Evolutionary conservation across 2,329 filamentous ascomycete genomes (phyloP).

Genomic region (Aspergillus puulaauensis): DNA sequence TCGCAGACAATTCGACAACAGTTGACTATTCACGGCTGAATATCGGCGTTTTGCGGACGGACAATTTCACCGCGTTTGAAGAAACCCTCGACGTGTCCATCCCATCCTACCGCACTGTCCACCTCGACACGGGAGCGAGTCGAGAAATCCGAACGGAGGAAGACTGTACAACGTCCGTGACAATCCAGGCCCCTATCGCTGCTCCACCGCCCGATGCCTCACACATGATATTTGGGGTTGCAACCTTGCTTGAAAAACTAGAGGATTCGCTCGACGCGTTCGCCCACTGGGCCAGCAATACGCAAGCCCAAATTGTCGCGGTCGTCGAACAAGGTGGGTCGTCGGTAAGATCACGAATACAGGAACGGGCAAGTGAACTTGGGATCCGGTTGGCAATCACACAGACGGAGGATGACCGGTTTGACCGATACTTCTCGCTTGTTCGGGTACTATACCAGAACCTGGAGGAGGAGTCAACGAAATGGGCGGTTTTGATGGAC

Average conservation of each 20-base stretch:
- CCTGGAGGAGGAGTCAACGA: slow-evolving; percentile 34
- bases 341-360: slow-evolving; percentile 16
- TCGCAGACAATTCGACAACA: slow-evolving; percentile 13
- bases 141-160: slow-evolving; percentile 15
- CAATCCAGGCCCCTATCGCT: slow-evolving; percentile 18
- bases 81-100: slow-evolving; percentile 13
- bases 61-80: slow-evolving; percentile 18
- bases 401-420: slow-evolving; percentile 19
- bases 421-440: slow-evolving; percentile 55
- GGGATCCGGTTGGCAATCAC: slow-evolving; percentile 39
- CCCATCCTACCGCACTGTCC: slow-evolving; percentile 18
- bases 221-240: slow-evolving; percentile 55
- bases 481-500: slow-evolving; percentile 57
- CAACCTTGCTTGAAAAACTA: slow-evolving; percentile 51
- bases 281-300: slow-evolving; percentile 53
- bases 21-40: slow-evolving; percentile 19
- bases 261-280: slow-evolving; percentile 48
- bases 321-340: slow-evolving; percentile 41
- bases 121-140: slow-evolving; percentile 20
- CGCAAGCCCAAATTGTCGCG: slow-evolving; percentile 49
- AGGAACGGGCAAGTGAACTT: slow-evolving; percentile 25
- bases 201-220: slow-evolving; percentile 33
- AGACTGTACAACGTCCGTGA: slow-evolving; percentile 15
- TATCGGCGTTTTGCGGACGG: slow-evolving; percentile 17
- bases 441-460: slow-evolving; percentile 46